These are phyloP conservation scores for Tetrahymena borealis DNA, from an alignment of 73 alveolate genomes.

Conservation along the genomic window DNA sequence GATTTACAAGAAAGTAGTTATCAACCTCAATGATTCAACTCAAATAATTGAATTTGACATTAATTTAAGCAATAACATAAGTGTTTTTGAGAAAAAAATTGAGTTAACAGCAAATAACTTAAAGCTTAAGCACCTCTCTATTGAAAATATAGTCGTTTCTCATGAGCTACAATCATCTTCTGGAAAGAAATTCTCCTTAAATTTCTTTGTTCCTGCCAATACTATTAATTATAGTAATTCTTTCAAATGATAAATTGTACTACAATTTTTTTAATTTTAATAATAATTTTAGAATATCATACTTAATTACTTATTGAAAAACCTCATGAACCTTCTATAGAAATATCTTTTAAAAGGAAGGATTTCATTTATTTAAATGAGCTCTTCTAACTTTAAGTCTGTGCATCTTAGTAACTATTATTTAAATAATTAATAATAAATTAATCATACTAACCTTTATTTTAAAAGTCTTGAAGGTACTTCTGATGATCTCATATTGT, in stretches of 20 bases:
- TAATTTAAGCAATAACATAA: background rate
- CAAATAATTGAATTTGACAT: background rate
- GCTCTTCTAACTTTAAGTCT: background rate
- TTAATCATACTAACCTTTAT: background rate
- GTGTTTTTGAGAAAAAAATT: background rate
- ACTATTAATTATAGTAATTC: background rate
- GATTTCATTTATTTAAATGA: background rate
- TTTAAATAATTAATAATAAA: background rate
- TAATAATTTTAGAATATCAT: background rate
- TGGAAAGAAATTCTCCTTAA: background rate
- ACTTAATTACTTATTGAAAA: background rate
- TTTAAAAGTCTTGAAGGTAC: background rate
- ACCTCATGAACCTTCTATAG: background rate
- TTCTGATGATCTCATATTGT: background rate
- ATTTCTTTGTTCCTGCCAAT: background rate
- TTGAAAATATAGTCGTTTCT: background rate
- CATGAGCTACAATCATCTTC: background rate
- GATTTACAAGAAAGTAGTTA: background rate
- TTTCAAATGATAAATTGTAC: background rate
- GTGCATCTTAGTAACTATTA: background rate
- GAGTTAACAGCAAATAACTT: background rate
- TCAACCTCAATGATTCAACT: background rate
- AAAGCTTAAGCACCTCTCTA: background rate
- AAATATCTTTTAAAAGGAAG: background rate
- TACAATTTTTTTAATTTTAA: background rate